These are phyloP conservation scores for Geotrichum cucujoidarum DNA, from an alignment of 1,139 yeast genomes.

Conservation along the genomic window DNA sequence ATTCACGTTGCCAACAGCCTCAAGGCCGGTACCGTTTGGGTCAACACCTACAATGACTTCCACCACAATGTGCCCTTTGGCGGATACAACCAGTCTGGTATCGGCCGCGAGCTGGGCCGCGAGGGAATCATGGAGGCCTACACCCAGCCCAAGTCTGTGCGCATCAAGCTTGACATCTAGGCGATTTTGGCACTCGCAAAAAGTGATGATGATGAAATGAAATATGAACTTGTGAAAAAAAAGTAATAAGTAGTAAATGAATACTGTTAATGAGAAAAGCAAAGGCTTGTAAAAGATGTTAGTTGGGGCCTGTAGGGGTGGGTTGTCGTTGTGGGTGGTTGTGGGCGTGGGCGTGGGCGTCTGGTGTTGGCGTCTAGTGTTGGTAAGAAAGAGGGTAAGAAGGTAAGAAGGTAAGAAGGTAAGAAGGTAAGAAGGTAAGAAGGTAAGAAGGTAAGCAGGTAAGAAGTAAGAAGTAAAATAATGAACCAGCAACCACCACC, in stretches of 20 bases:
- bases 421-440: too few relatives aligned
- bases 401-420: too few relatives aligned
- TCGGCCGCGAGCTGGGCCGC: slow-evolving; percentile 83
- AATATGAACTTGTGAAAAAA: neutral
- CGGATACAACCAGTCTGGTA: slow-evolving; percentile 78
- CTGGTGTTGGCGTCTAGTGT: too few relatives aligned
- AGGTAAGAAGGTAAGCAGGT: too few relatives aligned
- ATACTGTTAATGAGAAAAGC: neutral
- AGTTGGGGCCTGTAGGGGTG: neutral
- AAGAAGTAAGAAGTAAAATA: too few relatives aligned
- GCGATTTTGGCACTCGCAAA: neutral
- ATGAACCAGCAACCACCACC: too few relatives aligned
- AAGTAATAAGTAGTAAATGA: slow-evolving; percentile 4
- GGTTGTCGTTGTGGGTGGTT: neutral
- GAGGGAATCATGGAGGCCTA: slow-evolving; percentile 69
- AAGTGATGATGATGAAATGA: neutral
- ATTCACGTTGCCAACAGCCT: slow-evolving; percentile 60
- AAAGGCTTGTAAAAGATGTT: neutral
- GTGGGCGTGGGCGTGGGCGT: too few relatives aligned
- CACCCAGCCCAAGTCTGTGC: slow-evolving; percentile 69
- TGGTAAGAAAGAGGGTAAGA: too few relatives aligned
- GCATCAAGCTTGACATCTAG: slow-evolving; percentile 22
- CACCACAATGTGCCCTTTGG: slow-evolving; percentile 70
- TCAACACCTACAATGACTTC: slow-evolving; percentile 73
- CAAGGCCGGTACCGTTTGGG: slow-evolving; percentile 80